Evolutionary conservation across 2,329 filamentous ascomycete species (phyloP), one percentile per base, ranked within the genome.

Genomic region (Ophiosphaerella narmari): DNA sequence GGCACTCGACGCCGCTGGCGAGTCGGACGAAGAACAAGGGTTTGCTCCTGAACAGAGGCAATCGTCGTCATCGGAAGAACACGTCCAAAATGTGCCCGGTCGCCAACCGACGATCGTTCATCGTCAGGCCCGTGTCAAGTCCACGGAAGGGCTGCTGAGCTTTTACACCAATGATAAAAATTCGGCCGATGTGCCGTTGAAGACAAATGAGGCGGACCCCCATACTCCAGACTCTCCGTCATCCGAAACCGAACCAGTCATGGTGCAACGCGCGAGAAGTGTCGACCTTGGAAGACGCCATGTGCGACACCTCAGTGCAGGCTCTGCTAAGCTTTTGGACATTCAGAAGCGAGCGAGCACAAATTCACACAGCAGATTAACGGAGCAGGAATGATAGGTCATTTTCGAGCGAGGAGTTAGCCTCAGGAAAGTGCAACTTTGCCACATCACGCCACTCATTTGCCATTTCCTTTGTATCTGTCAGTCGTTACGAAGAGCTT

Each of bases 241-340:
- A 12, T 67, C 63, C 33, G 61, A 72, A n/a, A 55, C 55, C 37
- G 60, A 72, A 59, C 58, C 68, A 14, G 52, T 59, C 18, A 48
- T 58, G 26, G 46, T 86, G 24, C 82, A 86, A 61, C 85, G 87
- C 60, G 89, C 90, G 24, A 86, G 80, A 43, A 93, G 88, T 71
- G 78, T 93, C 49, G 84, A 87, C 53, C 78, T 88, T 42, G 83
- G 83, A 50, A 83, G 80, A 62, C 78, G 81, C 8, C 88, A 92
- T 61, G 83, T 78, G 16, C 82, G 87, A 46, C 87, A 87, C 56
- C 86, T 91, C 64, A 92, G 88, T 65, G 87, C 88, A 38, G 89
- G 89, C 42, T 92, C 88, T 65, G 89, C 89, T 9, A 88, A 85
- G 72, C 74, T 93, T 43, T 75, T 94, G 42, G 86, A 91, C 42